phyloP scores from a whole-genome alignment of 1,284 basidiomycete species.

The Stygiomarasmius scandens region DNA sequence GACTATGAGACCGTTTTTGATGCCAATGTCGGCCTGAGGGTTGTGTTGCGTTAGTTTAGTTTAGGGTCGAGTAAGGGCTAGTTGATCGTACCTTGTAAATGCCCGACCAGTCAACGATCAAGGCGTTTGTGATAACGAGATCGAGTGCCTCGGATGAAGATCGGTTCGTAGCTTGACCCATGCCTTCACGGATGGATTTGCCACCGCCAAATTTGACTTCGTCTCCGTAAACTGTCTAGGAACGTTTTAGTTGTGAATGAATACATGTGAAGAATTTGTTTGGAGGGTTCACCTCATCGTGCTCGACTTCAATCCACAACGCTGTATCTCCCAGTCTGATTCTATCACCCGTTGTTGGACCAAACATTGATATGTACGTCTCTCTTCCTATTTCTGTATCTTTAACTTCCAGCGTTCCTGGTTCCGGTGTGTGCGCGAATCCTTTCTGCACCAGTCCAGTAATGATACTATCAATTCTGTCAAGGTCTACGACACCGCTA shows the following conservation, averaged over 20 bases:
- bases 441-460: conserved; percentile 48
- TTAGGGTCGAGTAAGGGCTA: conserved; percentile 8
- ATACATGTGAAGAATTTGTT: background rate
- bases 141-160: conserved; percentile 78
- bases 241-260: too few relatives aligned
- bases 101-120: conserved; percentile 94
- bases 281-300: conserved; percentile 67
- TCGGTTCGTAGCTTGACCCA: conserved; percentile 89
- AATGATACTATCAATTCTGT: conserved; percentile 51
- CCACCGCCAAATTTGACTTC: conserved; percentile 99
- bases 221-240: conserved; percentile 85
- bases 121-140: conserved; percentile 91
- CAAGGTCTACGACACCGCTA: conserved; percentile 52
- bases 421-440: conserved; percentile 67
- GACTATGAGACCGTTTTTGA: conserved; percentile 82
- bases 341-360: conserved; percentile 91
- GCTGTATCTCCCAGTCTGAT: conserved; percentile 88
- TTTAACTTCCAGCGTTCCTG: conserved; percentile 51
- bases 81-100: conserved; percentile 79
- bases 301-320: conserved; percentile 93
- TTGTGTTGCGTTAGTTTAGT: too few relatives aligned
- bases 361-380: conserved; percentile 89
- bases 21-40: conserved; percentile 92
- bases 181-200: conserved; percentile 93
- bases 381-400: conserved; percentile 64